A percentile compares a stretch with the other conserved stretches of the same genome.
These are phyloP conservation scores for Hymenoscyphus linearis DNA, from an alignment of 2,329 filamentous ascomycete genomes.

Conservation along the genomic window DNA sequence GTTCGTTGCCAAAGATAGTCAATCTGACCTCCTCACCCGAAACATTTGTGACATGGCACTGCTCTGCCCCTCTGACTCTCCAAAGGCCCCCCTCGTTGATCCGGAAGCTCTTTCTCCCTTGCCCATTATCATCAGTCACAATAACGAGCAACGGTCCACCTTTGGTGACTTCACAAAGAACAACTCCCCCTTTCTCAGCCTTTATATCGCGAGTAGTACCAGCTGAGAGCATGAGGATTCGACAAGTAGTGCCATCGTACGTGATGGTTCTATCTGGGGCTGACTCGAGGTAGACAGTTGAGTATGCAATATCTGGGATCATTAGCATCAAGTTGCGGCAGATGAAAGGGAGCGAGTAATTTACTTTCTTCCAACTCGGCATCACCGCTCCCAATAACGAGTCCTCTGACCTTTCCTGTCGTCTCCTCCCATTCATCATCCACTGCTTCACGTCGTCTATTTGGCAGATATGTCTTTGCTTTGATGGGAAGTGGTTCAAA, in stretches of 20 bases:
- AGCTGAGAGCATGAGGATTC: slow-evolving; percentile 9
- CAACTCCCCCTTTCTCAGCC: neutral
- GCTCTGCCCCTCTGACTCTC: slow-evolving; percentile 16
- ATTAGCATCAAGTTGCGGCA: neutral
- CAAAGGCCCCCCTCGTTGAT: slow-evolving; percentile 19
- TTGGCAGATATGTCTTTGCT: neutral
- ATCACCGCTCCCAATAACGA: slow-evolving; percentile 11
- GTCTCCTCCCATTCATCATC: slow-evolving; percentile 19
- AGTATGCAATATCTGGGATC: slow-evolving; percentile 22
- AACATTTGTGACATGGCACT: slow-evolving; percentile 12
- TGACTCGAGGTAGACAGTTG: slow-evolving; percentile 15
- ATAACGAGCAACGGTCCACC: slow-evolving; percentile 16
- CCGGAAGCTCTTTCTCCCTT: slow-evolving; percentile 8
- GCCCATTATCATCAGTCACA: slow-evolving; percentile 6
- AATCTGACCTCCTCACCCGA: neutral
- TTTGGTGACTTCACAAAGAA: slow-evolving; percentile 18
- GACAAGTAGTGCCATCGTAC: slow-evolving; percentile 13
- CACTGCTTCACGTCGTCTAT: neutral
- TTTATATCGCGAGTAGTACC: neutral
- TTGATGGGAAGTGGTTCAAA: neutral
- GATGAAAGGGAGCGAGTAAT: neutral
- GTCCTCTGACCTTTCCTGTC: slow-evolving; percentile 15
- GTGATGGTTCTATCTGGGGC: slow-evolving; percentile 12
- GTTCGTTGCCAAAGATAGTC: neutral
- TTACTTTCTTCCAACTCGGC: slow-evolving; percentile 21